These are phyloP conservation scores for Hortiboletus flavorubellus DNA, from an alignment of 768 basidiomycete species.

Conservation along the genomic window DNA sequence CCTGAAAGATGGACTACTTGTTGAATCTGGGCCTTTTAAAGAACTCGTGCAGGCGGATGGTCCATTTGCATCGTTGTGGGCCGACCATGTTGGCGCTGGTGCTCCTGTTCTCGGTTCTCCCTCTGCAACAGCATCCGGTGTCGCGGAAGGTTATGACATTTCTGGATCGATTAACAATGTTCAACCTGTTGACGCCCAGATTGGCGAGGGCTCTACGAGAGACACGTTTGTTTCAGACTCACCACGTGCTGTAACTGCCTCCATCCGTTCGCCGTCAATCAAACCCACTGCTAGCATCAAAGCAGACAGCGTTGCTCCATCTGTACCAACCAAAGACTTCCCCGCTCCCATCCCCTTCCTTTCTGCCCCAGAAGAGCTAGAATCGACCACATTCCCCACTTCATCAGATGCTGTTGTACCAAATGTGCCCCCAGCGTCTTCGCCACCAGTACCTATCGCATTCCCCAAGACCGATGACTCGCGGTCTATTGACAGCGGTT, in stretches of 20 bases:
- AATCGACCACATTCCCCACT: constrained; percentile 6
- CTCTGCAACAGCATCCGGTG: constrained; percentile 23
- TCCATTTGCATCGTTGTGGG: constrained; percentile 85
- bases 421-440: constrained; percentile 36
- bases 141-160: constrained; percentile 26
- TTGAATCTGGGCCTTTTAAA: constrained; percentile 77
- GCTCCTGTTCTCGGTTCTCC: constrained; percentile 36
- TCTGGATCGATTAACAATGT: constrained; percentile 13
- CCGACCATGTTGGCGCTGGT: constrained; percentile 69
- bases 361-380: constrained; percentile 19
- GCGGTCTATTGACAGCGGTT: constrained; percentile 28
- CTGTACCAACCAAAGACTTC: constrained; percentile 29
- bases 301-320: constrained; percentile 24
- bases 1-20: constrained; percentile 84
- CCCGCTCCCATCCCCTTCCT: constrained; percentile 34
- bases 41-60: constrained; percentile 73
- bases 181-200: constrained; percentile 8
- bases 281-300: constrained; percentile 20
- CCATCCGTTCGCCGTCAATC: constrained; percentile 23
- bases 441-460: constrained; percentile 32
- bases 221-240: constrained; percentile 11
- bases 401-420: constrained; percentile 18
- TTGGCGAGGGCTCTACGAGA: constrained; percentile 21
- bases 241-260: constrained; percentile 11
- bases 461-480: constrained; percentile 42